These are phyloP conservation scores for Penicillium odoratum DNA, from an alignment of 495 filamentous ascomycete species.

Conservation along the genomic window DNA sequence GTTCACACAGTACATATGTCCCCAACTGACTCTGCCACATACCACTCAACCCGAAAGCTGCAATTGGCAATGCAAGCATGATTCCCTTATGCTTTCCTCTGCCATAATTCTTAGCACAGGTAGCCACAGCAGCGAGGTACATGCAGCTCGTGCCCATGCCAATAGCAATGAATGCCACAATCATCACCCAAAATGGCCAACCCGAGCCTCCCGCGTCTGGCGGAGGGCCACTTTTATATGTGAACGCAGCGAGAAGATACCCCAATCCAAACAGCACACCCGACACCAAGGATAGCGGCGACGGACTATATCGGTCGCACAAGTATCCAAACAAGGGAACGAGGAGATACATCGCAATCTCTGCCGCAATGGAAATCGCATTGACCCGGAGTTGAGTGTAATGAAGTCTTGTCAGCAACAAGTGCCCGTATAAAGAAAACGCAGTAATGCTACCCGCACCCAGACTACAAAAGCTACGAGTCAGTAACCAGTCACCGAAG, in stretches of 20 bases:
- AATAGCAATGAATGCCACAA: slow-evolving; percentile 75
- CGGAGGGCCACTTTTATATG: slow-evolving; percentile 66
- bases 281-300: slow-evolving; percentile 69
- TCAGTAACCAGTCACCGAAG: slow-evolving; percentile 10
- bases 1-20: slow-evolving; percentile 72
- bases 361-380: slow-evolving; percentile 77
- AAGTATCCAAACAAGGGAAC: slow-evolving; percentile 87
- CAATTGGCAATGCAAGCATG: slow-evolving; percentile 87
- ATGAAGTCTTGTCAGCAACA: slow-evolving; percentile 77
- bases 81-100: slow-evolving; percentile 82
- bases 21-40: slow-evolving; percentile 95
- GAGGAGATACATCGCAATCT: slow-evolving; percentile 83
- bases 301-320: slow-evolving; percentile 83
- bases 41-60: slow-evolving; percentile 85
- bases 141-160: slow-evolving; percentile 82
- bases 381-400: slow-evolving; percentile 94
- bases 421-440: slow-evolving; percentile 87
- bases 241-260: slow-evolving; percentile 78
- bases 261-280: slow-evolving; percentile 73
- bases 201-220: slow-evolving; percentile 55
- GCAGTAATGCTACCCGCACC: slow-evolving; percentile 83
- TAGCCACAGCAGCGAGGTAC: slow-evolving; percentile 86
- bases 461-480: slow-evolving; percentile 43
- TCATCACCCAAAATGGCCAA: slow-evolving; percentile 79
- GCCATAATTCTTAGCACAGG: slow-evolving; percentile 96